Percentiles rank a stretch among this genome's conserved stretches.
Conservation (phyloP, 1,139 yeast genomes). For the Sugiyamaella novakii region DNA sequence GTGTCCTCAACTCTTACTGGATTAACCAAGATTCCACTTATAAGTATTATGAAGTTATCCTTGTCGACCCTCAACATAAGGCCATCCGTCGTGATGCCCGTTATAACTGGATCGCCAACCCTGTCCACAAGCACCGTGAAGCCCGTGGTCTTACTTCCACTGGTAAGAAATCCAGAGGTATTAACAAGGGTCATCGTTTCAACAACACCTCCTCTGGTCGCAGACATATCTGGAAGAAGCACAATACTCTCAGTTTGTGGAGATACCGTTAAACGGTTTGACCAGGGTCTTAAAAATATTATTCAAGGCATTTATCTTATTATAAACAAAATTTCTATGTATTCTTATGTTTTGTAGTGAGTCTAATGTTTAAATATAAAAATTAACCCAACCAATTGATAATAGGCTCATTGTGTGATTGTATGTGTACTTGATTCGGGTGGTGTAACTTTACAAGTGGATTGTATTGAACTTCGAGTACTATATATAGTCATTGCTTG, state of each 20-base stretch:
- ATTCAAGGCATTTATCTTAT: constrained; percentile 1
- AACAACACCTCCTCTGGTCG: constrained; percentile 97
- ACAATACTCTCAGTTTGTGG: constrained; percentile 99
- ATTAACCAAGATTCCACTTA: constrained; percentile 98
- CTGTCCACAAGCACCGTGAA: constrained; percentile 99
- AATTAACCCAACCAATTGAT: background rate
- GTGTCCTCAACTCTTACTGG: constrained; percentile 99
- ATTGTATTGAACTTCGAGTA: too few relatives aligned
- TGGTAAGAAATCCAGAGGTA: constrained; percentile 99
- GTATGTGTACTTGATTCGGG: background rate
- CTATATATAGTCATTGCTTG: too few relatives aligned
- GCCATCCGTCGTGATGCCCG: constrained; percentile 99
- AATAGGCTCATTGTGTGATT: background rate
- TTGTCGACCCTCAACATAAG: constrained; percentile 96
- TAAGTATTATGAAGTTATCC: constrained; percentile 98
- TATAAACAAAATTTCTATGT: constrained; percentile 3
- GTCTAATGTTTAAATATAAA: constrained; percentile 6
- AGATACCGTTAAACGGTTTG: constrained; percentile 81
- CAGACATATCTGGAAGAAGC: constrained; percentile 99
- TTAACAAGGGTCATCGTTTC: constrained; percentile 99
- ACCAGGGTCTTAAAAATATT: constrained; percentile 9
- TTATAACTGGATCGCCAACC: constrained; percentile 99
- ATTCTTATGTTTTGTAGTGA: constrained; percentile 5
- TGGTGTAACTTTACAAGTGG: too few relatives aligned
- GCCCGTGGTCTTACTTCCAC: constrained; percentile 98